phyloP scores from a whole-genome alignment of 805 yeast genomes.

The Pichia nanzhaoensis region DNA sequence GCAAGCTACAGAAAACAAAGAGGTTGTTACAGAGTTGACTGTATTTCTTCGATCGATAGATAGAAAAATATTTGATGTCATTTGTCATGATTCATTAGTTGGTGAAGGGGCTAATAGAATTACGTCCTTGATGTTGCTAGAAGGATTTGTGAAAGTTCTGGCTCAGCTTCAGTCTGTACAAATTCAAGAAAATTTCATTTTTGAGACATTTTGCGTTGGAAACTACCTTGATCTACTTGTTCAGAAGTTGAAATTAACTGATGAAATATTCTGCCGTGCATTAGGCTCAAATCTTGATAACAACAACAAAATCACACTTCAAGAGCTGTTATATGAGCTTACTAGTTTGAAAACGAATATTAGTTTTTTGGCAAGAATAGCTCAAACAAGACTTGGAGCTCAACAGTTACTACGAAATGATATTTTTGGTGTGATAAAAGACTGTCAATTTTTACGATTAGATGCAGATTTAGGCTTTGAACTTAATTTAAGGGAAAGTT shows the following conservation, averaged over 20 bases:
- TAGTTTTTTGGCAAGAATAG: slow-evolving; percentile 63
- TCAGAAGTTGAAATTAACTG: slow-evolving; percentile 61
- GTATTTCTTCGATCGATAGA: slow-evolving; percentile 57
- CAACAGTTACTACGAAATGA: slow-evolving; percentile 68
- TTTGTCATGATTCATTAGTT: slow-evolving; percentile 71
- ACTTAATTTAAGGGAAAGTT: slow-evolving; percentile 18
- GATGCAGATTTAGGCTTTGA: slow-evolving; percentile 78
- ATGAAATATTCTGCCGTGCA: slow-evolving; percentile 46
- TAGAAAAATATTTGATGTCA: slow-evolving; percentile 47
- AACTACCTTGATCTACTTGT: slow-evolving; percentile 62
- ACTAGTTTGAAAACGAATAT: slow-evolving; percentile 71
- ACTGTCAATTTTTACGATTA: slow-evolving; percentile 48
- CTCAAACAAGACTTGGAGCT: slow-evolving; percentile 74
- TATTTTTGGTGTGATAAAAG: slow-evolving; percentile 53
- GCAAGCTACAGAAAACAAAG: slow-evolving; percentile 38
- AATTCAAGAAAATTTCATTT: slow-evolving; percentile 45
- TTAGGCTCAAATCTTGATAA: slow-evolving; percentile 16
- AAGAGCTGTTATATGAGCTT: slow-evolving; percentile 60
- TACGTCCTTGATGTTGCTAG: slow-evolving; percentile 70
- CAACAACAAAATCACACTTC: slow-evolving; percentile 36
- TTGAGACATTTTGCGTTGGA: slow-evolving; percentile 54
- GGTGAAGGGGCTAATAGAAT: slow-evolving; percentile 75
- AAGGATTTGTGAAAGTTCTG: slow-evolving; percentile 31
- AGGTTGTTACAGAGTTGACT: slow-evolving; percentile 40
- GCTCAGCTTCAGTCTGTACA: slow-evolving; percentile 51